These are phyloP conservation scores for Hibiscus trionum DNA, from an alignment of 345 rosid species.

Conservation along the genomic window DNA sequence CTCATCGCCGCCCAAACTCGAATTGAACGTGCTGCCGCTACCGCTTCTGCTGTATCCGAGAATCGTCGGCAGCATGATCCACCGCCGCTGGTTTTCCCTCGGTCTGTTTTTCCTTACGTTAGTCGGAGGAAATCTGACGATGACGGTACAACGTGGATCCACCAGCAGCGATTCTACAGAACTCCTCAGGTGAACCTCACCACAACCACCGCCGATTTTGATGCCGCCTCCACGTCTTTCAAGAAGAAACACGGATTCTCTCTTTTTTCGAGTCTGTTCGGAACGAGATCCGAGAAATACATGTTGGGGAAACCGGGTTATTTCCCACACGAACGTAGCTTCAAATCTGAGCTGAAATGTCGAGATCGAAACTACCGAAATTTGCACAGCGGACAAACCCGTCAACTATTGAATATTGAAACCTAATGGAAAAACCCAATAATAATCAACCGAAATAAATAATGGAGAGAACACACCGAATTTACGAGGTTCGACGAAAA, in stretches of 20 bases:
- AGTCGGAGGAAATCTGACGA: slow-evolving; percentile 56
- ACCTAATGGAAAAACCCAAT: too few species aligned
- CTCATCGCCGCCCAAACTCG: neutral
- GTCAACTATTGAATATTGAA: too few species aligned
- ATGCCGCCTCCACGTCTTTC: neutral
- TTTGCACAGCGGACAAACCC: too few species aligned
- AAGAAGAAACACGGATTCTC: slow-evolving; percentile 39
- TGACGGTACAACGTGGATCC: neutral
- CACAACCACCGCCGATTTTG: slow-evolving; percentile 21
- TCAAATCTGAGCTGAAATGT: too few species aligned
- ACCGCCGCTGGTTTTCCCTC: slow-evolving; percentile 56
- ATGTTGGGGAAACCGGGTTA: too few species aligned
- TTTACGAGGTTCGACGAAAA: too few species aligned
- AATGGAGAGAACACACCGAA: too few species aligned
- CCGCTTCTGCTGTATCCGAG: slow-evolving; percentile 4
- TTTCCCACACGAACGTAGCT: too few species aligned
- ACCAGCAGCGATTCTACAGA: slow-evolving; percentile 36
- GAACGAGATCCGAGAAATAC: slow-evolving; percentile 42
- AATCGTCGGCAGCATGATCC: slow-evolving; percentile 18
- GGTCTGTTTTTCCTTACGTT: slow-evolving; percentile 76
- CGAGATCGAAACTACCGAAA: too few species aligned
- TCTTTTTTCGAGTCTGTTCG: slow-evolving; percentile 43
- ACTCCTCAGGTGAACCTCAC: slow-evolving; percentile 65
- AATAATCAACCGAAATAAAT: too few species aligned
- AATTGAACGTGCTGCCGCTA: neutral